These are phyloP conservation scores for Dactylellina leptospora DNA, from an alignment of 2,329 filamentous ascomycete species.

Conservation along the genomic window DNA sequence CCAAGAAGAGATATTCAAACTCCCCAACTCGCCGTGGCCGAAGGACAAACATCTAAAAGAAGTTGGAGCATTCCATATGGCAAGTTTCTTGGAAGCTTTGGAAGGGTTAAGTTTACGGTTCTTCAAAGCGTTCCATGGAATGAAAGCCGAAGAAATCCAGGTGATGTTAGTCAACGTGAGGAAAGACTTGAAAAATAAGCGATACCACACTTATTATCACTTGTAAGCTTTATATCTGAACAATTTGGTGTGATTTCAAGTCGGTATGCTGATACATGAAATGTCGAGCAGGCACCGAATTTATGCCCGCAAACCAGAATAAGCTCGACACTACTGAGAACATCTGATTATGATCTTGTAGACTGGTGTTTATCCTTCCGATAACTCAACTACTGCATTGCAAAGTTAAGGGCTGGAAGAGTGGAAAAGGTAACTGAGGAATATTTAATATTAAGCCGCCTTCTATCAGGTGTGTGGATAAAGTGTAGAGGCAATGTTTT, in stretches of 20 bases:
- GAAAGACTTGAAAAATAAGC: conserved; percentile 52
- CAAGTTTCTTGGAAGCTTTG: conserved; percentile 55
- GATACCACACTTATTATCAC: conserved; percentile 50
- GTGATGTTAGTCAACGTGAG: conserved; percentile 52
- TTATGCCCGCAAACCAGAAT: conserved; percentile 28
- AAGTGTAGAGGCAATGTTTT: no score
- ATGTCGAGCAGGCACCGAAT: conserved; percentile 18
- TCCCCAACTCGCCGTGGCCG: conserved; percentile 68
- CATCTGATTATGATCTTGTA: no score
- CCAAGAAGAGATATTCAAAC: conserved; percentile 64
- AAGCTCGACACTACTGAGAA: no score
- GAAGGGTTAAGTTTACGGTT: conserved; percentile 55
- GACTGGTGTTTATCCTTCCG: no score
- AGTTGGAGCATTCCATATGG: conserved; percentile 55
- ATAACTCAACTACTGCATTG: no score
- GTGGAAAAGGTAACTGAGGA: no score
- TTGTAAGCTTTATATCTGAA: conserved; percentile 60
- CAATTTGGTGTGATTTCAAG: neutral
- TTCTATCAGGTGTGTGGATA: no score
- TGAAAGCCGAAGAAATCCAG: conserved; percentile 42
- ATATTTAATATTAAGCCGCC: no score
- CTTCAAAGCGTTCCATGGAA: conserved; percentile 53
- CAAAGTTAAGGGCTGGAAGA: no score
- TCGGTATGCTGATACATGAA: neutral
- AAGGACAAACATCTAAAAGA: conserved; percentile 58